Percentiles rank a stretch among this genome's conserved stretches.
phyloP scores from a whole-genome alignment of 2,329 filamentous ascomycete genomes.

The Aspergillus caelatus region DNA sequence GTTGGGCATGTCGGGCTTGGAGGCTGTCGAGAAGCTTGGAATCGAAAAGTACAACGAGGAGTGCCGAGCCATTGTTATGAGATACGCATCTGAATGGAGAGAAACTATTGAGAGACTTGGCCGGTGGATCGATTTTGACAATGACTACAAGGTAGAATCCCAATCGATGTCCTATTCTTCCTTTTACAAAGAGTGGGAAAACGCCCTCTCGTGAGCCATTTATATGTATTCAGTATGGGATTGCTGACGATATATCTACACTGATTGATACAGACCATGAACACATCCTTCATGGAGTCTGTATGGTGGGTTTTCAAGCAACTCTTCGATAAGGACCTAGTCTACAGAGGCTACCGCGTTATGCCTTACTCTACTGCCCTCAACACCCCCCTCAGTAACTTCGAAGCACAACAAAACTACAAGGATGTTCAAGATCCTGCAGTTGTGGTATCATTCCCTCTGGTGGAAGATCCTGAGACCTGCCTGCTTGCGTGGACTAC shows the following conservation, averaged over 20 bases:
- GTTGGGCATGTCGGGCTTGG: slow-evolving; percentile 81
- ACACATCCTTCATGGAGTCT: slow-evolving; percentile 92
- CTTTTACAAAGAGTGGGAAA: not conserved
- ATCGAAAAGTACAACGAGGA: slow-evolving; percentile 89
- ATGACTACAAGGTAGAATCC: slow-evolving; percentile 78
- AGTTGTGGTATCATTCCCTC: slow-evolving; percentile 83
- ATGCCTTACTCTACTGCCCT: slow-evolving; percentile 95
- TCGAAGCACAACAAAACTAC: slow-evolving; percentile 93
- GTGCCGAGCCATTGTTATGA: slow-evolving; percentile 91
- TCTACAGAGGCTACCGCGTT: slow-evolving; percentile 88
- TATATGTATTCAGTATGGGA: not conserved
- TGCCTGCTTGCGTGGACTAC: slow-evolving; percentile 85
- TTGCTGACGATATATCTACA: not conserved
- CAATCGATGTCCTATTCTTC: not conserved
- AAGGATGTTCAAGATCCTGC: slow-evolving; percentile 91
- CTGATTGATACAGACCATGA: slow-evolving; percentile 69
- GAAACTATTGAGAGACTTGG: slow-evolving; percentile 84
- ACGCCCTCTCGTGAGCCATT: not conserved
- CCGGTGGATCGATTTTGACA: slow-evolving; percentile 97
- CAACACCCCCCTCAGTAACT: slow-evolving; percentile 87
- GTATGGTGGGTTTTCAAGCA: slow-evolving; percentile 98
- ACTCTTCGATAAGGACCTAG: slow-evolving; percentile 83
- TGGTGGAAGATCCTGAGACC: slow-evolving; percentile 75
- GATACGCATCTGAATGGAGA: slow-evolving; percentile 84
- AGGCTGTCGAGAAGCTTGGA: slow-evolving; percentile 83